Conservation (phyloP, 306 rosid genomes). For the Cicer yamashitae region DNA sequence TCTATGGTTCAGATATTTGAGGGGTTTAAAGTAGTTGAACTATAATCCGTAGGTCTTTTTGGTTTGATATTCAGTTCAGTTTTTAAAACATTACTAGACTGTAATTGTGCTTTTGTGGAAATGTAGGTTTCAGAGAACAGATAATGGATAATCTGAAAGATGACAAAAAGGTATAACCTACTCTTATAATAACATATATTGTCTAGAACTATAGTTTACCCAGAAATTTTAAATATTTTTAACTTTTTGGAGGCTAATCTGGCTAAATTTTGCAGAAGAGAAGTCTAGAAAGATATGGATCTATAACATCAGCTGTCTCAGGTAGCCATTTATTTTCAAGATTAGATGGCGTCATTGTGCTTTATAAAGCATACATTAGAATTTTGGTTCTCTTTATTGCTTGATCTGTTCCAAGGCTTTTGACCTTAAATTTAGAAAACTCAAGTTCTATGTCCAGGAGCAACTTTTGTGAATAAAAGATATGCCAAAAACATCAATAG, state of each 20-base stretch:
- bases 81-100: neutral
- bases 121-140: slow-evolving; percentile 83
- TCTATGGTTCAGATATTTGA: too few species aligned
- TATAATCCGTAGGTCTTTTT: too few species aligned
- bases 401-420: slow-evolving; percentile 30
- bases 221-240: slow-evolving; percentile 27
- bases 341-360: slow-evolving; percentile 6
- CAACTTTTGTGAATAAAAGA: neutral
- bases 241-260: slow-evolving; percentile 23
- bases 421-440: neutral
- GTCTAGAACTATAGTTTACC: slow-evolving; percentile 17
- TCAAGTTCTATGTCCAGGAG: neutral
- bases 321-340: slow-evolving; percentile 54
- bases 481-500: neutral
- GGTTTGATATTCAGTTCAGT: too few species aligned
- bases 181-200: slow-evolving; percentile 23
- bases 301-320: slow-evolving; percentile 76
- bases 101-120: slow-evolving; percentile 45
- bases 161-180: slow-evolving; percentile 68
- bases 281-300: slow-evolving; percentile 77
- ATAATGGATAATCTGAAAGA: slow-evolving; percentile 85
- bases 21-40: too few species aligned
- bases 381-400: slow-evolving; percentile 16
- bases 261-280: slow-evolving; percentile 60
- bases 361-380: slow-evolving; percentile 10